phyloP scores from a whole-genome alignment of 78 protist species.

The Dictyostelium intermedium region DNA sequence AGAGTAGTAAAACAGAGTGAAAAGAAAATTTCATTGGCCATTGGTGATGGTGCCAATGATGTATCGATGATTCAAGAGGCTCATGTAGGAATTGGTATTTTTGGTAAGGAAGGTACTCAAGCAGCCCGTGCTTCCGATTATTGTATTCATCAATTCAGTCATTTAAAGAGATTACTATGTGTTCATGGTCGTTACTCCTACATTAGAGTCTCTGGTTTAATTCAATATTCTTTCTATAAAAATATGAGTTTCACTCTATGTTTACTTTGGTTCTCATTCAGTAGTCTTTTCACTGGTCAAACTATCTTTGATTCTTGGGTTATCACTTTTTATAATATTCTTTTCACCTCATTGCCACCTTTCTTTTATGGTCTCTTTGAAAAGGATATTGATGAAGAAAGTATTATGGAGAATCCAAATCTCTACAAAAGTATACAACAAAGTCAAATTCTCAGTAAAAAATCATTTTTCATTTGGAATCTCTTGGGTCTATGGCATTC shows the following conservation, averaged over 20 bases:
- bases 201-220: slow-evolving; percentile 76
- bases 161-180: slow-evolving; percentile 85
- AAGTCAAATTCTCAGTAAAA: not conserved
- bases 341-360: slow-evolving; percentile 92
- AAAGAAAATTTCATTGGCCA: slow-evolving; percentile 83
- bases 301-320: slow-evolving; percentile 87
- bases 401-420: slow-evolving; percentile 55
- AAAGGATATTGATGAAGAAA: slow-evolving; percentile 73
- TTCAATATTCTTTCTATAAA: slow-evolving; percentile 93
- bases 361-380: slow-evolving; percentile 75
- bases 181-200: slow-evolving; percentile 93
- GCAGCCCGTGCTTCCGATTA: slow-evolving; percentile 95
- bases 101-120: slow-evolving; percentile 94
- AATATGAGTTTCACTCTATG: slow-evolving; percentile 82
- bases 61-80: slow-evolving; percentile 95
- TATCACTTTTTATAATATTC: slow-evolving; percentile 86
- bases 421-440: slow-evolving; percentile 37
- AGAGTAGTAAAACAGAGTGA: slow-evolving; percentile 61
- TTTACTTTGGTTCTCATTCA: slow-evolving; percentile 81
- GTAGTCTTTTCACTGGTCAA: slow-evolving; percentile 81
- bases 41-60: slow-evolving; percentile 97
- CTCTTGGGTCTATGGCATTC: slow-evolving; percentile 72
- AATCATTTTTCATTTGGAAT: slow-evolving; percentile 67
- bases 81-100: slow-evolving; percentile 93
- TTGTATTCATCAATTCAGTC: slow-evolving; percentile 88